Base-by-base conservation (phyloP, 2,329 filamentous ascomycete genomes). In the Grosmannia serpens region DNA sequence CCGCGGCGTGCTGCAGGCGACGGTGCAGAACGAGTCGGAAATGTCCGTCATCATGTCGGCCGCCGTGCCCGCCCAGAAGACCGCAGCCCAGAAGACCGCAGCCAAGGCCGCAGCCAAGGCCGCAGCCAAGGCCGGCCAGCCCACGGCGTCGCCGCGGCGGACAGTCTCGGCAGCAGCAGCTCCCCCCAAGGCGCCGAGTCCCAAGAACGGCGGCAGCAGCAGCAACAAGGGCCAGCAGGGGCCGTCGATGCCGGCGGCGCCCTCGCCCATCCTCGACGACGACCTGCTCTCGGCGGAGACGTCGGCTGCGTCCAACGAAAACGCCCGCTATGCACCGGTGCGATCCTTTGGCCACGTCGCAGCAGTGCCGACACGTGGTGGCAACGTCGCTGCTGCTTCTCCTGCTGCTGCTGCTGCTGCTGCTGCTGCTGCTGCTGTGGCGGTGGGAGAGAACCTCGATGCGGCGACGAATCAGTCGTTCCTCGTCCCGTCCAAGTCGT, bases 21-120 rank as follows among this genome's bases (percentile, higher is more conserved):
- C 62, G 2, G 63, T 64, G 33, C 63, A 64, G 49, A 63, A 64
- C 60, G 63, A 63, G 44, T 64, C 63, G 1, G 62, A 64, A 47
- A 55, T 62, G 55, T 64, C 63, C 7, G 38, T 60, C 5, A 47
- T 61, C 55, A 56, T 64, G 58, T 55, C 58, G 10, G 24, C 56
- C 1, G 56, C 60, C 0, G 41, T 44, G 56, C 41, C 27, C 11
- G 49, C 57, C 5, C 17, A 27, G 24, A 24, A 26, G 15, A 55
- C 27, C 20, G 17, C 41, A 33, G 31, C 31, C n/a, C n/a, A n/a
- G n/a, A n/a, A n/a, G n/a, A n/a, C n/a, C n/a, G 31, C 47, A 6
- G 53, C 53, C 15, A 44, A 56, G 33, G 20, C 57, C 9, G 53
- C 44, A 59, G 22, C n/a, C n/a, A 24, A 26, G 15, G 53, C 27